These are phyloP conservation scores for Euphrasia arctica DNA, from an alignment of 305 asterid species.

Conservation along the genomic window DNA sequence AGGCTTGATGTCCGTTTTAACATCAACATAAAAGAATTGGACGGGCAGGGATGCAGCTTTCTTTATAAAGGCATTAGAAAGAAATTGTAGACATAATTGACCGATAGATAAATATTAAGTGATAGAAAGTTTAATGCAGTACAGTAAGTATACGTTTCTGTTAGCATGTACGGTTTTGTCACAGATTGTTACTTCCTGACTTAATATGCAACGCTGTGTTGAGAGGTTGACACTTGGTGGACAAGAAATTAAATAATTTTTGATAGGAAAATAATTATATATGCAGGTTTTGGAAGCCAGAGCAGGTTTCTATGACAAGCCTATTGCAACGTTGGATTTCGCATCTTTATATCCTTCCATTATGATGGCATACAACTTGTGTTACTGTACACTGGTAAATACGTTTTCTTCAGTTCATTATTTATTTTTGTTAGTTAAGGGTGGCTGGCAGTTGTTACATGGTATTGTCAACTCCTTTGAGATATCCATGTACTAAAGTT, in stretches of 20 bases:
- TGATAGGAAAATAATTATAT: constrained; percentile 23
- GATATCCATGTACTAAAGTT: constrained; percentile 16
- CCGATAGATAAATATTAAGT: not conserved
- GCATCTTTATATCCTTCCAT: constrained; percentile 98
- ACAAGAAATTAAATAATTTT: constrained; percentile 20
- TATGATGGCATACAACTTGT: constrained; percentile 98
- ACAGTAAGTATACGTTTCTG: constrained; percentile 10
- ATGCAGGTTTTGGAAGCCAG: constrained; percentile 91
- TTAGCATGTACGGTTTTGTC: constrained; percentile 20
- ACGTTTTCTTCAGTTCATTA: constrained; percentile 11
- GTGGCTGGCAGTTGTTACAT: constrained; percentile 3
- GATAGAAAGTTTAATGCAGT: constrained; percentile 14
- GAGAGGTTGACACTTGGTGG: constrained; percentile 21
- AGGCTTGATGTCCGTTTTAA: not conserved
- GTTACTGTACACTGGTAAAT: constrained; percentile 93
- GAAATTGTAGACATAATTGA: constrained; percentile 14
- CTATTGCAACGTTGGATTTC: constrained; percentile 97
- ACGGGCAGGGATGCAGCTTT: constrained; percentile 18
- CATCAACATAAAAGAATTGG: constrained; percentile 11
- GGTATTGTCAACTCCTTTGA: constrained; percentile 16
- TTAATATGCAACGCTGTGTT: constrained; percentile 2
- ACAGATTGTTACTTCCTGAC: constrained; percentile 12
- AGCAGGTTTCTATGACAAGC: constrained; percentile 95
- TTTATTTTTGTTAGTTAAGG: constrained; percentile 1
- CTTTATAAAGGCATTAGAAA: constrained; percentile 12